Conservation (phyloP, 1,284 basidiomycete genomes). For the Naganishia albida region DNA sequence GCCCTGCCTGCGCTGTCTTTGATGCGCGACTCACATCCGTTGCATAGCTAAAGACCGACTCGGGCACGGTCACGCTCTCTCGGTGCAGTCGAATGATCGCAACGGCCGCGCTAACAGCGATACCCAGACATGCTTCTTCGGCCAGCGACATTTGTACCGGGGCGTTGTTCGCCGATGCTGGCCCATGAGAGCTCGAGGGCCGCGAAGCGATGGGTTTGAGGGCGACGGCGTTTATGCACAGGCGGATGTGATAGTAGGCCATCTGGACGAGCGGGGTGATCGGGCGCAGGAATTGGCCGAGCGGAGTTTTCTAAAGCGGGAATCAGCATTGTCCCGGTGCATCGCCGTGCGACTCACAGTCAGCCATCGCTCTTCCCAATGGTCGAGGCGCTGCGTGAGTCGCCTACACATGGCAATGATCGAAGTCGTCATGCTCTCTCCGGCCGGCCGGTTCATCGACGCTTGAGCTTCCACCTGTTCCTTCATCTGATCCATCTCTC, state of each 20-base stretch:
- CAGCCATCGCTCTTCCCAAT: slow-evolving; percentile 45
- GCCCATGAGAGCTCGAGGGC: slow-evolving; percentile 2
- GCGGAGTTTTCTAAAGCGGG: slow-evolving; percentile 32
- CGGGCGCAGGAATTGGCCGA: slow-evolving; percentile 41
- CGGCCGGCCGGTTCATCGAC: slow-evolving; percentile 33
- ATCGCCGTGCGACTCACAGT: slow-evolving; percentile 35
- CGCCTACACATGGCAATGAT: slow-evolving; percentile 39
- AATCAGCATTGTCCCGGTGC: slow-evolving; percentile 33
- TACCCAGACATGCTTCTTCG: slow-evolving; percentile 39
- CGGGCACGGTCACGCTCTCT: slow-evolving; percentile 40
- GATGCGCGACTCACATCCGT: slow-evolving; percentile 42
- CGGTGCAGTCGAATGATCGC: slow-evolving; percentile 43
- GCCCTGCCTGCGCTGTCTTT: not conserved
- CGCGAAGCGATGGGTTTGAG: slow-evolving; percentile 36
- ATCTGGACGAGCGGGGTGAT: slow-evolving; percentile 41
- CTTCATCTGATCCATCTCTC: slow-evolving; percentile 38
- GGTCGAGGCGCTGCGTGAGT: slow-evolving; percentile 41
- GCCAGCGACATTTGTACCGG: slow-evolving; percentile 8
- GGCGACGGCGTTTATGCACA: slow-evolving; percentile 45
- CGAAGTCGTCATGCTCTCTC: slow-evolving; percentile 36
- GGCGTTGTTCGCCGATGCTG: not conserved
- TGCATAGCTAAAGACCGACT: slow-evolving; percentile 43
- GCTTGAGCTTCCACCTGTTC: slow-evolving; percentile 36
- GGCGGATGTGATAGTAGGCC: slow-evolving; percentile 43
- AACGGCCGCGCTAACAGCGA: slow-evolving; percentile 43